A percentile compares a stretch with the other conserved stretches of the same genome.
Conservation (phyloP, 352 stramenopile species). For the Globisporangium polare region DNA sequence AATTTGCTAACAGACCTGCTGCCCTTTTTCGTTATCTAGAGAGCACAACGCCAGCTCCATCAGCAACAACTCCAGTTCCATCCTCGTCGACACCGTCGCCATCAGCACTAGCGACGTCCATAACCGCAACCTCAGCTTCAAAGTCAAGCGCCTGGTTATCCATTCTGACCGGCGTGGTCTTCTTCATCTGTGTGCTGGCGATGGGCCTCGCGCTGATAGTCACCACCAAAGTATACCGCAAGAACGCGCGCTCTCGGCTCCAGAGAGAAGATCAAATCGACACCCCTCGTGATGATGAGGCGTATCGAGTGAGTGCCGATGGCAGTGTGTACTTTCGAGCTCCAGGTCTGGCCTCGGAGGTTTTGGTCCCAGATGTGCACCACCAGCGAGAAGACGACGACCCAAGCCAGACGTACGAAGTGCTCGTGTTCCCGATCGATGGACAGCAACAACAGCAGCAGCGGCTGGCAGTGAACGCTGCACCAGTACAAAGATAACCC, state of each 20-base stretch:
- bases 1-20: no score
- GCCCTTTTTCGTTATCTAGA: not conserved
- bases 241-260: not conserved
- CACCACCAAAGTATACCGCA: not conserved
- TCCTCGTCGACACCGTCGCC: not conserved
- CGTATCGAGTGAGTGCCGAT: not conserved
- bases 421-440: conserved; percentile 1
- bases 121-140: not conserved
- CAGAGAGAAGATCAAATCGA: not conserved
- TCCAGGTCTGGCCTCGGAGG: not conserved
- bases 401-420: not conserved
- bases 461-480: not conserved
- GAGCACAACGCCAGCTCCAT: not conserved
- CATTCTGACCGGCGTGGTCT: not conserved
- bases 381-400: not conserved
- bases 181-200: not conserved
- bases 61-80: not conserved
- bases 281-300: not conserved
- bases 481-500: not conserved
- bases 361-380: not conserved
- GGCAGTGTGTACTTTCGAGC: not conserved
- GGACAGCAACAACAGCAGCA: not conserved
- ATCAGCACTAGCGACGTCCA: not conserved
- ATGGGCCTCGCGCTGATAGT: not conserved
- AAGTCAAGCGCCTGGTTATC: not conserved